Conservation (phyloP, 306 rosid species). For the Trifolium dubium region DNA sequence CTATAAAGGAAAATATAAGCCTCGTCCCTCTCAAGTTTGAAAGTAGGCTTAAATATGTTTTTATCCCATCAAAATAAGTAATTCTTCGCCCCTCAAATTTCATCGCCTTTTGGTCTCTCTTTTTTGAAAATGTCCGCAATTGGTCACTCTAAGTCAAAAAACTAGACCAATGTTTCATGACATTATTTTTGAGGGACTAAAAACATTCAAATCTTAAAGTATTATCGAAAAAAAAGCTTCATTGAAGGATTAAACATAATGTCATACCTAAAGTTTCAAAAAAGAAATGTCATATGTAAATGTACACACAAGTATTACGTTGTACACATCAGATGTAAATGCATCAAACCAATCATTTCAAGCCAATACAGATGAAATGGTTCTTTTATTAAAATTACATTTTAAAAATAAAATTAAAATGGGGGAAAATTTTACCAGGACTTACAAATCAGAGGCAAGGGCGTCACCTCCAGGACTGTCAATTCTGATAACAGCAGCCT, state of each 20-base stretch:
- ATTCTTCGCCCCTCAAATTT: background rate
- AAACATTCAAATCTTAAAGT: background rate
- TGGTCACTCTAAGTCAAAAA: background rate
- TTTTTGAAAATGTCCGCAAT: background rate
- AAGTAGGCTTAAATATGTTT: background rate
- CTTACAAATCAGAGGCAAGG: constrained; percentile 98
- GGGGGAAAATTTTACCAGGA: constrained; percentile 43
- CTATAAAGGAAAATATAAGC: background rate
- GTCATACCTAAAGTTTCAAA: background rate
- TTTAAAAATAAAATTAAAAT: constrained; percentile 33
- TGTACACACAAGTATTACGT: constrained; percentile 10
- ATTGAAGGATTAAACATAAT: constrained; percentile 15
- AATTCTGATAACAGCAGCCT: constrained; percentile 89
- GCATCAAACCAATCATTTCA: constrained; percentile 29
- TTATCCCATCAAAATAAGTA: background rate
- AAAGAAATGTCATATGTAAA: background rate
- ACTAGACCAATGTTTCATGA: background rate
- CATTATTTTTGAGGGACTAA: background rate
- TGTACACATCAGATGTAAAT: constrained; percentile 22
- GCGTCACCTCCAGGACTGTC: constrained; percentile 99
- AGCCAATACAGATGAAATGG: constrained; percentile 29
- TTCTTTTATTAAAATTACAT: constrained; percentile 23
- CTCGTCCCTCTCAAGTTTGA: constrained; percentile 8
- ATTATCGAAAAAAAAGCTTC: constrained; percentile 19
- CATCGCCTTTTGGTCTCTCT: background rate